Percentiles rank a stretch among this genome's conserved stretches.
Evolutionary conservation across 192 early-diverging fungal species (phyloP).

Genomic region (Rhizophagus clarus): DNA sequence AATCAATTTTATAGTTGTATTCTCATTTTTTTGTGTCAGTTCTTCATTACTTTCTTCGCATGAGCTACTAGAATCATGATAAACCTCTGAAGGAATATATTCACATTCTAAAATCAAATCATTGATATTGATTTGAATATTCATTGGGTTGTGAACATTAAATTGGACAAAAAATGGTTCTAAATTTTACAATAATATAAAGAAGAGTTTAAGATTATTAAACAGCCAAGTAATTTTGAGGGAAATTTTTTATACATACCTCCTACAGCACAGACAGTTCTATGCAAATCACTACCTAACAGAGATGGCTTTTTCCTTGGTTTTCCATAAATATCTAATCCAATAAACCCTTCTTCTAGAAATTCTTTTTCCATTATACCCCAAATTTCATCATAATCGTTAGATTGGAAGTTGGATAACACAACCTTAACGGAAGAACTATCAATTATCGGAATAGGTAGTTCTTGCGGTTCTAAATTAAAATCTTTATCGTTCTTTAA

Average conservation of each 20-base stretch:
- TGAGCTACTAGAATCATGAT: conserved; percentile 30
- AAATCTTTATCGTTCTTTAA: conserved; percentile 48
- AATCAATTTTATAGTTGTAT: conserved; percentile 33
- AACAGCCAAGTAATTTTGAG: not conserved
- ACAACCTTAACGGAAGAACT: conserved; percentile 54
- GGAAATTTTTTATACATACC: conserved; percentile 45
- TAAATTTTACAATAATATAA: conserved; percentile 35
- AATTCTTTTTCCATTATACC: conserved; percentile 68
- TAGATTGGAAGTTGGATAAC: conserved; percentile 64
- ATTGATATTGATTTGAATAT: conserved; percentile 65
- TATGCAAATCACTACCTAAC: conserved; percentile 47
- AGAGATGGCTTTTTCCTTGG: conserved; percentile 35
- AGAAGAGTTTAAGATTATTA: not conserved
- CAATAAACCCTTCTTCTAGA: conserved; percentile 50
- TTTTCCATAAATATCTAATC: conserved; percentile 34
- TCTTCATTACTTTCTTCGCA: conserved; percentile 43
- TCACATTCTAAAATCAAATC: conserved; percentile 65
- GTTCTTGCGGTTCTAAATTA: conserved; percentile 49
- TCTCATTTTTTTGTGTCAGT: conserved; percentile 32
- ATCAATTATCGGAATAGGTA: conserved; percentile 65
- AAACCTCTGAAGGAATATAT: conserved; percentile 38
- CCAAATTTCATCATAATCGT: conserved; percentile 68
- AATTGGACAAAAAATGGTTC: conserved; percentile 73
- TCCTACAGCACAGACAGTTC: conserved; percentile 73
- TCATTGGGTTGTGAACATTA: conserved; percentile 70